These are phyloP conservation scores for Cyclostephanos tholiformis DNA, from an alignment of 108 stramenopile species.

Conservation along the genomic window DNA sequence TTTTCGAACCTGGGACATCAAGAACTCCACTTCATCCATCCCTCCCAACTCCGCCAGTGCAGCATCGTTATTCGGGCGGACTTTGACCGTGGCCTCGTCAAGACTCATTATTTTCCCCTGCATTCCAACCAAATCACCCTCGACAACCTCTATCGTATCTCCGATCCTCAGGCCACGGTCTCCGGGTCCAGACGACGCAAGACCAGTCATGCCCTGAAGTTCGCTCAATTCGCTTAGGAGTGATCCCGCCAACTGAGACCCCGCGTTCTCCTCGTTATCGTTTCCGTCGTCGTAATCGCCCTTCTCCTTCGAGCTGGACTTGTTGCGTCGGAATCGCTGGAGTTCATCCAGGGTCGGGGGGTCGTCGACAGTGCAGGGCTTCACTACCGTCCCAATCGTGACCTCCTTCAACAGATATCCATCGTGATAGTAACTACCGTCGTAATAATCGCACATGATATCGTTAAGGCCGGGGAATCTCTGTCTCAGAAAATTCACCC, in stretches of 20 bases:
- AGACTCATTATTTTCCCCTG: slow-evolving; percentile 89
- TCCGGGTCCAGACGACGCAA: slow-evolving; percentile 54
- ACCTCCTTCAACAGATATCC: slow-evolving; percentile 96
- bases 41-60: slow-evolving; percentile 69
- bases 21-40: slow-evolving; percentile 88
- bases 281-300: slow-evolving; percentile 67
- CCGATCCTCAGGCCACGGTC: slow-evolving; percentile 82
- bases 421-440: slow-evolving; percentile 90
- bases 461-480: slow-evolving; percentile 78
- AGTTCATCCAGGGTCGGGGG: slow-evolving; percentile 95
- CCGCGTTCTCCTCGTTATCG: slow-evolving; percentile 81
- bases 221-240: slow-evolving; percentile 86
- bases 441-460: slow-evolving; percentile 84
- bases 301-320: slow-evolving; percentile 58
- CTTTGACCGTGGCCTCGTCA: slow-evolving; percentile 90
- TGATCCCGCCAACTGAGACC: slow-evolving; percentile 80
- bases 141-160: slow-evolving; percentile 92
- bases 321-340: slow-evolving; percentile 76
- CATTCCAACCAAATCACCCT: slow-evolving; percentile 94
- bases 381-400: slow-evolving; percentile 88
- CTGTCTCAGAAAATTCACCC: slow-evolving; percentile 55
- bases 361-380: slow-evolving; percentile 83
- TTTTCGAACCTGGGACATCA: slow-evolving; percentile 90
- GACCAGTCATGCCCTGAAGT: slow-evolving; percentile 77
- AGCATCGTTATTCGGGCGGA: slow-evolving; percentile 75